Base-by-base conservation (phyloP, 1,284 basidiomycete species). In the Paramarasmius palmivorus region DNA sequence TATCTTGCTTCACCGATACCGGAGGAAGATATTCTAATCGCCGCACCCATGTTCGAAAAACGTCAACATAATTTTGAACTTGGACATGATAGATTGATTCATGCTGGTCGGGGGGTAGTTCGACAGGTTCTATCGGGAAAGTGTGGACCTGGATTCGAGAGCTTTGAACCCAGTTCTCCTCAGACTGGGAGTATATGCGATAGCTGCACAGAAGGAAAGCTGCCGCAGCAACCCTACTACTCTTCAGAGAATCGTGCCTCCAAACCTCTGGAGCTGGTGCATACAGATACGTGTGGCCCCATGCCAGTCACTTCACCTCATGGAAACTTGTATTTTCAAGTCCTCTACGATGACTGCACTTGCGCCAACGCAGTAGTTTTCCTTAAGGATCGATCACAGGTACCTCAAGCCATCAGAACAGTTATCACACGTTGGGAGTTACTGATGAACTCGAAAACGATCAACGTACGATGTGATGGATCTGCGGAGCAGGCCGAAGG, bases 211-310 rank as follows among this genome's bases (percentile, higher is more conserved):
- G n/a, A 44, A 44, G 41, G 41, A 2, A 44, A 44, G 8, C 2
- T 2, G 3, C 41, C 41, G 7, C 41, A 44, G 20, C 50, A 34
- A 41, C 50, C 39, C 4, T 51, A 32, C 39, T 23, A 29, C 20
- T 1, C 8, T 2, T 29, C 42, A 17, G 22, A 29, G 2, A 10
- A 29, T 2, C 19, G 51, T 2, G 44, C 51, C 3, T 2, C 7
- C 1, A 34, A 47, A 8, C 35, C 26, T 1, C n/a, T 46, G 2
- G 52, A 41, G 35, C 32, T 57, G 26, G n/a, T 58, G 23, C 50
- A 52, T 22, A 29, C 47, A n/a, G 54, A 55, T 34, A 52, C 46
- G n/a, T 48, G 49, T 35, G 52, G 52, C 1, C 55, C 52, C 4
- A 23, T 35, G n/a, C 46, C 20, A 12, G 41, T 49, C 9, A 3